Base-by-base conservation (phyloP, 176 grass and related monocot species). In the Zea mays region DNA sequence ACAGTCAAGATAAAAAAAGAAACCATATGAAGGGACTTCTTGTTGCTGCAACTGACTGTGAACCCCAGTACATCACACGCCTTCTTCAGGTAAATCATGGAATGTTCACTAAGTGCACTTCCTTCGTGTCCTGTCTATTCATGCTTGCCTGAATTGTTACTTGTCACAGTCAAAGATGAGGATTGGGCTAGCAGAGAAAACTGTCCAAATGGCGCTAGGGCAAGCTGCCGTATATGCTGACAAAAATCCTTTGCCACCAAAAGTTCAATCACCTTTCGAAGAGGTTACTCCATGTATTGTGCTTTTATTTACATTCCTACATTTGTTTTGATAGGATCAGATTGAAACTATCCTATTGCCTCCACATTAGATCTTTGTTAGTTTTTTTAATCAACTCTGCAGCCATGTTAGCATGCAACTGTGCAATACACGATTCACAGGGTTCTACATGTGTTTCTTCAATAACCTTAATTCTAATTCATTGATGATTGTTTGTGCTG, bases 1-100 rank as follows among this genome's bases (percentile, higher is more conserved):
- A 99, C 52, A 99, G 96, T 86, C 96, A 99, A 85, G 92, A 99
- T 85, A 99, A 99, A 76, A 99, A 99, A 92, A 87, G 92, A 76
- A 86, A 73, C 69, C 96, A 95, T 79, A 99, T 99, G 40, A 99
- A 99, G 80, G 92, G 85, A 85, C 96, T 99, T 79, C 96, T 99
- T 62, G 96, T 99, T 75, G 92, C 92, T 83, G 92, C 96, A 35
- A 87, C 83, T 59, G 96, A 99, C 62, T 95, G 96, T 69, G 96
- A 99, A 75, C 96, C 96, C 79, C 96, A 92, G 72, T 99, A 99
- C 81, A 88, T 99, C 67, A 90, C 86, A 43, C 92, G 96, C 54
- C 90, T 99, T 85, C 90, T 99, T 50, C 96, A 99, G 87, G 96
- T 92, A 85, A 84, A 49, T 84, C n/a, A 50, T 71, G 17, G 37